Evolutionary conservation across 306 rosid genomes (phyloP).

Genomic region (Gillenia trifoliata): DNA sequence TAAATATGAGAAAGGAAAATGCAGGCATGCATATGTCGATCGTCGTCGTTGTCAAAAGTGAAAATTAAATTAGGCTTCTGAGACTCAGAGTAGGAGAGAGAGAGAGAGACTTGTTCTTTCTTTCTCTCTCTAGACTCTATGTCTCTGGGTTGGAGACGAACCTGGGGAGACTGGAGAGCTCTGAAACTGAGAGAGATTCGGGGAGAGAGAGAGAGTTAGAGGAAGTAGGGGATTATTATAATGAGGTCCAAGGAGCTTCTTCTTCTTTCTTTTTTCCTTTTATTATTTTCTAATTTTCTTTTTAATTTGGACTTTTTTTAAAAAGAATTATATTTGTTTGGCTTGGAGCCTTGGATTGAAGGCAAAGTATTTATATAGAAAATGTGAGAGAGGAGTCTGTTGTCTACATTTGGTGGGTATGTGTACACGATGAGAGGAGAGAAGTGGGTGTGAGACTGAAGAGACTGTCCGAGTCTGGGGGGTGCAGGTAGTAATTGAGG

Average conservation of each 20-base stretch:
- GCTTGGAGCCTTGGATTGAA: conserved; percentile 28
- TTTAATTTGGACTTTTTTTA: not conserved
- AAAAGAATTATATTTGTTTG: not conserved
- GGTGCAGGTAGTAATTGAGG: conserved; percentile 14
- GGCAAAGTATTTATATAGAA: conserved; percentile 17
- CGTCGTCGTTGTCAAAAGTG: not conserved
- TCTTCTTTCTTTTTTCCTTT: not conserved
- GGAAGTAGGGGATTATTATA: conserved; percentile 10
- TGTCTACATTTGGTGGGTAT: not conserved
- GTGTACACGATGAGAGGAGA: not conserved
- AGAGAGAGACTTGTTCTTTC: not conserved
- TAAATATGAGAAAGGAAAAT: not conserved
- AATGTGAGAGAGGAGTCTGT: not conserved
- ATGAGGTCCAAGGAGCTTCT: not conserved
- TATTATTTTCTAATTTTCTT: not conserved
- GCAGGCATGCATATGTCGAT: not conserved
- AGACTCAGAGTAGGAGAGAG: not conserved
- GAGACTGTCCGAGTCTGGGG: not conserved
- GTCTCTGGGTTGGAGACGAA: conserved; percentile 8
- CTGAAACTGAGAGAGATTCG: conserved; percentile 48
- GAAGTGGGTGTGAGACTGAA: not conserved
- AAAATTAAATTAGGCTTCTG: not conserved
- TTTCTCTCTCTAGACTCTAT: not conserved
- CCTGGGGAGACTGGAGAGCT: conserved; percentile 23
- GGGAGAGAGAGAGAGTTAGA: conserved; percentile 11